phyloP scores from a whole-genome alignment of 495 filamentous ascomycete species.

The Peziza echinospora region DNA sequence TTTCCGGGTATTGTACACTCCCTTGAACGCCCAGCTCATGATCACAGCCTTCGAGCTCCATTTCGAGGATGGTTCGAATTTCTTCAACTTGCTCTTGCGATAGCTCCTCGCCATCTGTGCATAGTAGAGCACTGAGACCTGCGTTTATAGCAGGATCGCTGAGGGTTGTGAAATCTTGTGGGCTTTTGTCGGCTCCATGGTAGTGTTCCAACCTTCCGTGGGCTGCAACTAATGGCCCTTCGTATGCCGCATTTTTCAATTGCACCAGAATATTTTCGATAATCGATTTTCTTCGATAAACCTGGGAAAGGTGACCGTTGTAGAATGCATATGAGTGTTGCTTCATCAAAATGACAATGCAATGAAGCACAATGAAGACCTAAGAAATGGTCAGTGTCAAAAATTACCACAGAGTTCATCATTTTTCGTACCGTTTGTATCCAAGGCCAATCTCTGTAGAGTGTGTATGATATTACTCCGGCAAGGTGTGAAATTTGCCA shows the following conservation, averaged over 20 bases:
- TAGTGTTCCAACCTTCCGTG: constrained; percentile 21
- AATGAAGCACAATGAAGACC: constrained; percentile 50
- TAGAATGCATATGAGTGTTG: constrained; percentile 57
- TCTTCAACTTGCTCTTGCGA: constrained; percentile 35
- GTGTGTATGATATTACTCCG: constrained; percentile 35
- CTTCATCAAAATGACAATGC: constrained; percentile 55
- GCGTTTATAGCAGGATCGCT: constrained; percentile 12
- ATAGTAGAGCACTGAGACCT: constrained; percentile 2
- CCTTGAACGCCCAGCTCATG: constrained; percentile 30
- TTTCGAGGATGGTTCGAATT: constrained; percentile 35
- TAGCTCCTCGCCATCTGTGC: constrained; percentile 21
- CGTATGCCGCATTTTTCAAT: background rate
- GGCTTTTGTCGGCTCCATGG: background rate
- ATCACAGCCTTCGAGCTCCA: constrained; percentile 38
- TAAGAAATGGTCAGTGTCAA: constrained; percentile 5
- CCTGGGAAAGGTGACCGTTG: constrained; percentile 47
- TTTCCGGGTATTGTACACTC: constrained; percentile 37
- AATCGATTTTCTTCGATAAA: constrained; percentile 26
- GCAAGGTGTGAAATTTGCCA: constrained; percentile 44
- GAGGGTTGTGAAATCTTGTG: constrained; percentile 19
- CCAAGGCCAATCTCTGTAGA: constrained; percentile 54
- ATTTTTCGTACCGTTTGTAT: constrained; percentile 30
- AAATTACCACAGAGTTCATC: background rate
- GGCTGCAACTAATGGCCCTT: constrained; percentile 6
- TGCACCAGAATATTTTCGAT: background rate